phyloP scores from a whole-genome alignment of 108 stramenopile species.

The Discostella pseudostelligera region DNA sequence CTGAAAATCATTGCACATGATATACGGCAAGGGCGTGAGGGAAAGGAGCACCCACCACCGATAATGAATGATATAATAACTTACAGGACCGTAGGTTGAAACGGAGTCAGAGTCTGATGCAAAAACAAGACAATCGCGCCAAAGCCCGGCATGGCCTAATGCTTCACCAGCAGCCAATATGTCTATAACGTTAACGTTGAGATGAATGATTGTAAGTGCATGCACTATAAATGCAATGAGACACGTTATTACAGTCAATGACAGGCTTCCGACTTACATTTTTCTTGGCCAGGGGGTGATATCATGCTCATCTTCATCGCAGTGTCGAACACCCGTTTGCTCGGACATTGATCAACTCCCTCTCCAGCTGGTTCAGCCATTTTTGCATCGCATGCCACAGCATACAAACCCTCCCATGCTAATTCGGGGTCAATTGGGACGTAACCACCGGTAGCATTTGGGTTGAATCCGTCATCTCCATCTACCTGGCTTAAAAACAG shows the following conservation, averaged over 20 bases:
- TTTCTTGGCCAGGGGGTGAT: conserved; percentile 67
- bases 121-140: conserved; percentile 63
- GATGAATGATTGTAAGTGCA: background rate
- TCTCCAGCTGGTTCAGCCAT: background rate
- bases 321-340: conserved; percentile 58
- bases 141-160: conserved; percentile 71
- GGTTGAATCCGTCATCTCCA: conserved; percentile 43
- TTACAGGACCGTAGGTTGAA: conserved; percentile 32
- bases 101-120: conserved; percentile 34
- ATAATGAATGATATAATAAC: background rate
- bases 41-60: background rate
- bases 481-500: conserved; percentile 69
- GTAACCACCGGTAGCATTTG: conserved; percentile 40
- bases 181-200: conserved; percentile 21
- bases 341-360: conserved; percentile 13
- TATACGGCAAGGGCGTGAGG: background rate
- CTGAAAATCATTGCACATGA: background rate
- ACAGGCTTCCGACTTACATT: conserved; percentile 30
- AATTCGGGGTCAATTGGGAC: conserved; percentile 40
- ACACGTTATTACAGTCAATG: background rate
- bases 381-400: conserved; percentile 43
- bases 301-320: conserved; percentile 73
- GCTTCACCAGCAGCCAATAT: conserved; percentile 81
- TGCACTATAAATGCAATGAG: background rate
- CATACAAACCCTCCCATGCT: conserved; percentile 69